Percentiles rank a stretch among this genome's conserved stretches.
Conservation (phyloP, 257 asterid species). For the Capsicum rhomboideum region DNA sequence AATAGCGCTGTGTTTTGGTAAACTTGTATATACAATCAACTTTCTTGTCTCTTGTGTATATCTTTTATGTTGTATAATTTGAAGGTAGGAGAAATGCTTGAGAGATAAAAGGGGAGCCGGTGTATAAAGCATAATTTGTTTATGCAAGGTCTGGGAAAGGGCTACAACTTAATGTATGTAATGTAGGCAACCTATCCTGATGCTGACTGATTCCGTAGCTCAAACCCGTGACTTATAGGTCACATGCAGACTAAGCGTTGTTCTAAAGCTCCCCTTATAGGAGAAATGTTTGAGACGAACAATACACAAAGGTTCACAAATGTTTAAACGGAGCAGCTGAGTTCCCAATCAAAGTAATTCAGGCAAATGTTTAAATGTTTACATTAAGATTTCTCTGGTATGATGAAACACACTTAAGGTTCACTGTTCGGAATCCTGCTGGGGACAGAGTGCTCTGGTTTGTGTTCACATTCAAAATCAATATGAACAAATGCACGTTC, state of each 20-base stretch:
- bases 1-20: background rate
- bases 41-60: too few relatives aligned
- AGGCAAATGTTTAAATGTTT: background rate
- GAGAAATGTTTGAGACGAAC: background rate
- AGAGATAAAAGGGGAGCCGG: too few relatives aligned
- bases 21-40: background rate
- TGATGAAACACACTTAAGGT: conserved; percentile 26
- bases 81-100: too few relatives aligned
- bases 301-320: too few relatives aligned
- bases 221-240: background rate
- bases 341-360: background rate
- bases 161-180: too few relatives aligned
- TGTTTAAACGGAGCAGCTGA: background rate
- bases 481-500: conserved; percentile 91
- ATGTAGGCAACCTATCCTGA: too few relatives aligned
- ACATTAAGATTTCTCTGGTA: background rate
- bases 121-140: too few relatives aligned
- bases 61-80: too few relatives aligned
- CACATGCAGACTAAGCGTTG: background rate
- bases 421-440: conserved; percentile 64
- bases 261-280: background rate
- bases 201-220: background rate
- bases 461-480: conserved; percentile 79
- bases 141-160: too few relatives aligned
- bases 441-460: conserved; percentile 80